Evolutionary conservation across 75 land plant genomes (phyloP).

Genomic region (Picea sitchensis): DNA sequence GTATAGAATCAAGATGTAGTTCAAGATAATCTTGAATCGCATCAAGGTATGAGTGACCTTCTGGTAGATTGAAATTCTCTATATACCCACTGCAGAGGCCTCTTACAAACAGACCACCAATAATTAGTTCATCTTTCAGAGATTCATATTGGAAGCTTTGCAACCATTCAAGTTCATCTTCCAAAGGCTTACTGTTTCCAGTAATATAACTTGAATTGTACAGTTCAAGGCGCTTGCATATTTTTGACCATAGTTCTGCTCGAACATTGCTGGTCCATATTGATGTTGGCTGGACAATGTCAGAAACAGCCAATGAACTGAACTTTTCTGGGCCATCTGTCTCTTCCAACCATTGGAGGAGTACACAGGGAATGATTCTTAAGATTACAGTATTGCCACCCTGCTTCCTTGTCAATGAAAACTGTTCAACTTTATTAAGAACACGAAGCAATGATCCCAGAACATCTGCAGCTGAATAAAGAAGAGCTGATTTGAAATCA

Average conservation of each 20-base stretch:
- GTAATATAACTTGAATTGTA: constrained; percentile 12
- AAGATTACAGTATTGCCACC: constrained; percentile 10
- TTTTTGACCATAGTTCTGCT: constrained; percentile 23
- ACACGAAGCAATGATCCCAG: constrained; percentile 25
- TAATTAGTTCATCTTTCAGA: constrained; percentile 30
- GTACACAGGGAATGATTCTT: constrained; percentile 28
- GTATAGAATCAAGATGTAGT: not conserved
- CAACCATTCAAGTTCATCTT: constrained; percentile 42
- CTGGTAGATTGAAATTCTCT: constrained; percentile 26
- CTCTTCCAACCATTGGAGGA: constrained; percentile 27
- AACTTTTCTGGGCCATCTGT: constrained; percentile 41
- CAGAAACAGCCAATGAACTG: constrained; percentile 22
- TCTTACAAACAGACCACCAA: constrained; percentile 34
- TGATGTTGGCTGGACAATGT: constrained; percentile 34
- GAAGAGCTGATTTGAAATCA: constrained; percentile 34
- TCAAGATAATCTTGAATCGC: constrained; percentile 28
- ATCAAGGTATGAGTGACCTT: constrained; percentile 31
- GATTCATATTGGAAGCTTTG: constrained; percentile 35
- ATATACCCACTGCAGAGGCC: constrained; percentile 25
- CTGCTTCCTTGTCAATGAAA: not conserved
- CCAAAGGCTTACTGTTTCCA: constrained; percentile 12
- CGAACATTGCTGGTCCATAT: constrained; percentile 33
- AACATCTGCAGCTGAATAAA: constrained; percentile 45
- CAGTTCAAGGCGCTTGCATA: constrained; percentile 19
- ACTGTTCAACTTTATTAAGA: constrained; percentile 10